Conservation (phyloP, 139 green algal species). For the Chlorella sp. region DNA sequence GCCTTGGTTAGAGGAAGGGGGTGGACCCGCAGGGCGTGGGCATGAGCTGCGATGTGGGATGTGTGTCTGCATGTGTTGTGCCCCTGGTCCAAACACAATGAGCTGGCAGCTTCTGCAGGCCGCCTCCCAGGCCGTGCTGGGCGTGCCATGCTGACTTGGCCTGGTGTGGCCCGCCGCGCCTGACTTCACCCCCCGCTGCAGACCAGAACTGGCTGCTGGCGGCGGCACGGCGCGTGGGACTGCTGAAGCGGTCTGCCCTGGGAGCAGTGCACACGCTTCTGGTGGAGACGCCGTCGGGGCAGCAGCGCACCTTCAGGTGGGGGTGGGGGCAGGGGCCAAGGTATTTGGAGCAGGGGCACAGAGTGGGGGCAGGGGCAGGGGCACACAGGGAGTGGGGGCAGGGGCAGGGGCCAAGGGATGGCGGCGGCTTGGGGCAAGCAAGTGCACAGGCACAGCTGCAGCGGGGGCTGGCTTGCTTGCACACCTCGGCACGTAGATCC, state of each 20-base stretch:
- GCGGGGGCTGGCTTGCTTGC: not conserved
- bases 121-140: not conserved
- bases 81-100: too few relatives aligned
- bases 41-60: not conserved
- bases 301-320: slow-evolving; percentile 78
- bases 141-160: not conserved
- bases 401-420: not conserved
- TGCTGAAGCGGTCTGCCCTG: slow-evolving; percentile 50
- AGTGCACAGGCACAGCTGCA: not conserved
- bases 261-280: slow-evolving; percentile 85
- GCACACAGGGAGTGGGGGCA: too few relatives aligned
- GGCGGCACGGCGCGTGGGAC: slow-evolving; percentile 54
- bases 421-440: not conserved
- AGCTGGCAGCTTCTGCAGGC: too few relatives aligned
- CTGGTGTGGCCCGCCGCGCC: not conserved
- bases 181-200: not conserved
- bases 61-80: not conserved
- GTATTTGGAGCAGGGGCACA: not conserved
- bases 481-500: too few relatives aligned
- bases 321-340: not conserved
- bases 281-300: slow-evolving; percentile 73
- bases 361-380: too few relatives aligned
- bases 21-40: too few relatives aligned
- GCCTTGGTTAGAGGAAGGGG: too few relatives aligned
- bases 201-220: slow-evolving; percentile 57